These are phyloP conservation scores for Nemania diffusa DNA, from an alignment of 2,329 filamentous ascomycete species.

Conservation along the genomic window DNA sequence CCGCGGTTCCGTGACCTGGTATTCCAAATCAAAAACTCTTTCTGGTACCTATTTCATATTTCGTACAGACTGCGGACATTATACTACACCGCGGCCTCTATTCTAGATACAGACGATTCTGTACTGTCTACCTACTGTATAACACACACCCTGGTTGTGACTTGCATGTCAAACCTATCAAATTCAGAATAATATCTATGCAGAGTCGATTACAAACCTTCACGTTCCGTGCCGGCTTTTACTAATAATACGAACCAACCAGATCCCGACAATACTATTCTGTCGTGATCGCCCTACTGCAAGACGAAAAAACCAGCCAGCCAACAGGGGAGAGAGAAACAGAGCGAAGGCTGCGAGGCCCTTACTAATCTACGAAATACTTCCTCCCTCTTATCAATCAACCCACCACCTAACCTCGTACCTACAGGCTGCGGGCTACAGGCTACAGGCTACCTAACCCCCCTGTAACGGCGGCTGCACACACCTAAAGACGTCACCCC, in stretches of 20 bases:
- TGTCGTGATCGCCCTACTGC: slow-evolving; percentile 24
- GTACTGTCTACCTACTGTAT: neutral
- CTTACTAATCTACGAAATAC: slow-evolving; percentile 20
- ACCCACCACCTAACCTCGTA: neutral
- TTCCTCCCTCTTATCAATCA: slow-evolving; percentile 26
- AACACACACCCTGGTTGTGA: neutral
- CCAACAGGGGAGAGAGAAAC: neutral
- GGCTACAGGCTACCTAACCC: neutral
- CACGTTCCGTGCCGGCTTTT: neutral
- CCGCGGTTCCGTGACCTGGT: slow-evolving; percentile 1
- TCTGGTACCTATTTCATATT: neutral
- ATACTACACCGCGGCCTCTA: neutral
- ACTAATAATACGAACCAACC: slow-evolving; percentile 5
- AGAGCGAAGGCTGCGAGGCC: neutral
- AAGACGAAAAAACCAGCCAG: slow-evolving; percentile 13
- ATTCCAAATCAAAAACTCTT: slow-evolving; percentile 28
- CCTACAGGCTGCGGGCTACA: neutral
- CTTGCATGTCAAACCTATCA: slow-evolving; percentile 8
- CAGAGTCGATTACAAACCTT: neutral
- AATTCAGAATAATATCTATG: neutral
- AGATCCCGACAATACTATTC: slow-evolving; percentile 3
- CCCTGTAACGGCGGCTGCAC: neutral
- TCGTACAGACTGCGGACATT: slow-evolving; percentile 6
- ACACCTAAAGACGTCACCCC: slow-evolving; percentile 16
- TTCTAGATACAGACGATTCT: neutral